These are phyloP conservation scores for Geotrichum citri-aurantii DNA, from an alignment of 1,139 yeast species.

Conservation along the genomic window DNA sequence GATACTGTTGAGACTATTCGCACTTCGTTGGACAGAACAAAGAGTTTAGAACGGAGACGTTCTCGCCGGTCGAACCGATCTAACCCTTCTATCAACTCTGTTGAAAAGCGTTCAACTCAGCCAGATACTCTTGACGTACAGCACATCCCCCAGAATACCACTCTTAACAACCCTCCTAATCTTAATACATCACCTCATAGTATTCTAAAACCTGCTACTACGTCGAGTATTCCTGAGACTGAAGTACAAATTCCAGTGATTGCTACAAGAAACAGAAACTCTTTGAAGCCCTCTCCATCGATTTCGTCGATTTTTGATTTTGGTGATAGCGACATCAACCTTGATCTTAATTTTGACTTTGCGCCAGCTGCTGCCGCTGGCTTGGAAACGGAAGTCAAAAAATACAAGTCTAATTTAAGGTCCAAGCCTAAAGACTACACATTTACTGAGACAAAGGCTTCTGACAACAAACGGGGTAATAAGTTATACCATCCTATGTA, in stretches of 20 bases:
- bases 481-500: constrained; percentile 22
- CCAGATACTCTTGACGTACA: constrained; percentile 34
- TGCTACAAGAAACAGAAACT: constrained; percentile 5
- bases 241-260: neutral
- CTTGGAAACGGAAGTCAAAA: constrained; percentile 9
- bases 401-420: constrained; percentile 7
- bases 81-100: constrained; percentile 8
- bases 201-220: constrained; percentile 24
- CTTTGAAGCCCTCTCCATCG: constrained; percentile 12
- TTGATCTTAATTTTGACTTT: constrained; percentile 11
- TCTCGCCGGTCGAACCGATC: constrained; percentile 28
- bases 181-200: constrained; percentile 23
- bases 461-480: neutral
- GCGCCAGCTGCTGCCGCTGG: constrained; percentile 3
- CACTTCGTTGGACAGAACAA: constrained; percentile 35
- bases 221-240: neutral
- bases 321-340: neutral
- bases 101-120: constrained; percentile 22
- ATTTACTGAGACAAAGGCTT: neutral
- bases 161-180: constrained; percentile 14
- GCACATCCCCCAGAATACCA: constrained; percentile 17
- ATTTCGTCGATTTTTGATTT: constrained; percentile 13
- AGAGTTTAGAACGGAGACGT: constrained; percentile 34
- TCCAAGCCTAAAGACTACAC: constrained; percentile 7
- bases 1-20: constrained; percentile 35